Conservation (phyloP, 2,329 filamentous ascomycete genomes). For the Scortechinia acanthostroma region DNA sequence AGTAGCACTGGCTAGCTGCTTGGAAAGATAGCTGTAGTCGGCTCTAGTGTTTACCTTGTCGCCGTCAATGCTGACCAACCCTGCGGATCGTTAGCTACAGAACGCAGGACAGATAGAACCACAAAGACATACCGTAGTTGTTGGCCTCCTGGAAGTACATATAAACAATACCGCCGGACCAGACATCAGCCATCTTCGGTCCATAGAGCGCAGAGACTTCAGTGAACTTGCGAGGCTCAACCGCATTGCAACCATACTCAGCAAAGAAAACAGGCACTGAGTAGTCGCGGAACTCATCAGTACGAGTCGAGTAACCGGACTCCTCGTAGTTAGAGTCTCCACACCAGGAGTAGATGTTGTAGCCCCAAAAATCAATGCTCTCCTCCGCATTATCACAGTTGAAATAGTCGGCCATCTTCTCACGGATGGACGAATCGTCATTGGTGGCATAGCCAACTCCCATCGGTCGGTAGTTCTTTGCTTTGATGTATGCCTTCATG, state of each 20-base stretch:
- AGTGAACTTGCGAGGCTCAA: slow-evolving; percentile 45
- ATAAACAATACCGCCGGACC: slow-evolving; percentile 49
- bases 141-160: slow-evolving; percentile 37
- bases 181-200: slow-evolving; percentile 43
- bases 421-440: slow-evolving; percentile 50
- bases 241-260: slow-evolving; percentile 59
- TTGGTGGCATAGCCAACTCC: slow-evolving; percentile 65
- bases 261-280: slow-evolving; percentile 60
- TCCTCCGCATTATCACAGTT: slow-evolving; percentile 40
- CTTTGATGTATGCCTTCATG: slow-evolving; percentile 60
- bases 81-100: slow-evolving; percentile 19
- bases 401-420: slow-evolving; percentile 54
- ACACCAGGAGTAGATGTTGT: slow-evolving; percentile 67
- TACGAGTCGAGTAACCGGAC: slow-evolving; percentile 46
- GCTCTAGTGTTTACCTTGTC: slow-evolving; percentile 39
- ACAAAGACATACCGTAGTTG: slow-evolving; percentile 26
- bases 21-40: slow-evolving; percentile 51
- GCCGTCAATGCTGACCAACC: slow-evolving; percentile 21
- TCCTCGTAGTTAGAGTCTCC: slow-evolving; percentile 44
- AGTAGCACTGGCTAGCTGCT: slow-evolving; percentile 45
- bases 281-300: slow-evolving; percentile 45
- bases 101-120: slow-evolving; percentile 12
- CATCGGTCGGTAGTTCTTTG: slow-evolving; percentile 44
- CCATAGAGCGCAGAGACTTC: slow-evolving; percentile 56
- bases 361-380: slow-evolving; percentile 53